phyloP scores from a whole-genome alignment of 2,329 filamentous ascomycete genomes.

The Scytalidium lignicola region DNA sequence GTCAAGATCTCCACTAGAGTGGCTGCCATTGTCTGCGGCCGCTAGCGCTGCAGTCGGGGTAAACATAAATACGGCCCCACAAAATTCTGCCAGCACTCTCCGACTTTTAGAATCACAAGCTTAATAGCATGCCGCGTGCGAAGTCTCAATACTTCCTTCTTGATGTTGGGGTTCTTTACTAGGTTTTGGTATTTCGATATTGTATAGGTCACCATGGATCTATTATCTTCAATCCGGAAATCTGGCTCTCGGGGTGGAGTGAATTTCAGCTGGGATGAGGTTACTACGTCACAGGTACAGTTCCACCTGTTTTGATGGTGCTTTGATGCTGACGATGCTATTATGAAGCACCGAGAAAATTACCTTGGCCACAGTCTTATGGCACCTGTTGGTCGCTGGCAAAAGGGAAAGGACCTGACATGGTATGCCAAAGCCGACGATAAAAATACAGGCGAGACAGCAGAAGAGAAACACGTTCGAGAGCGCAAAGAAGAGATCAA shows the following conservation, averaged over 20 bases:
- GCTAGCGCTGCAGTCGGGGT: neutral
- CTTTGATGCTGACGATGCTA: neutral
- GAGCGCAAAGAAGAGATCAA: constrained; percentile 72
- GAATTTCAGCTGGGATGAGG: constrained; percentile 96
- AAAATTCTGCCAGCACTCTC: neutral
- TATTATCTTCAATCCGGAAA: constrained; percentile 88
- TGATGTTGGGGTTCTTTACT: neutral
- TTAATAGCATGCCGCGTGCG: neutral
- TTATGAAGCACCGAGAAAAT: constrained; percentile 75
- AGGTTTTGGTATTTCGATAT: neutral
- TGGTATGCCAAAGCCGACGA: constrained; percentile 59
- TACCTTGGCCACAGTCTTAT: constrained; percentile 71
- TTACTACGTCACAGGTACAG: constrained; percentile 59
- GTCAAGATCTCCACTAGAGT: too few relatives aligned
- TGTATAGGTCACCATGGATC: constrained; percentile 62
- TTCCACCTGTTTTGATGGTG: neutral
- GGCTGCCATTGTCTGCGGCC: too few relatives aligned
- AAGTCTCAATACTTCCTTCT: constrained; percentile 2
- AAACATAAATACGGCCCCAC: neutral
- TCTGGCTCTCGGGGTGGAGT: constrained; percentile 84
- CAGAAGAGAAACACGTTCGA: constrained; percentile 52
- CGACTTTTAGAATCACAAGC: neutral
- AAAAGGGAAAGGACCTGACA: constrained; percentile 56
- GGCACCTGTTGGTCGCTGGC: constrained; percentile 71
- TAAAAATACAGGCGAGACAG: constrained; percentile 50